These are phyloP conservation scores for Ustilago shanxiensis DNA, from an alignment of 1,284 basidiomycete genomes.

Conservation along the genomic window DNA sequence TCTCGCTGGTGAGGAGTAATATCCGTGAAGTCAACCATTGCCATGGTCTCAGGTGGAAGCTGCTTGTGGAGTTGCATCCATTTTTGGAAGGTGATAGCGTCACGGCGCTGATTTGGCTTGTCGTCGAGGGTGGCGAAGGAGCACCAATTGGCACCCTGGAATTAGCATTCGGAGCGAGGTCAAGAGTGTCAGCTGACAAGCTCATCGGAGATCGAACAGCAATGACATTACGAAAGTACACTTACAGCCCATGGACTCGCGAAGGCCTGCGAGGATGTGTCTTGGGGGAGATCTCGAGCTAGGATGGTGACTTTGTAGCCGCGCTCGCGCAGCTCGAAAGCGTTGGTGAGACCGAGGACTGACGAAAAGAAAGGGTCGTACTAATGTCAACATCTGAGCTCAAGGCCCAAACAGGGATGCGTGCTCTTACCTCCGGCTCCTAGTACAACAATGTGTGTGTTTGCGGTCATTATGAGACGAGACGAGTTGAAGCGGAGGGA, in stretches of 20 bases:
- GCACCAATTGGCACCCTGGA: constrained; percentile 77
- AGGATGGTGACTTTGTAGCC: constrained; percentile 76
- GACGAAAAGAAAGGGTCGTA: background rate
- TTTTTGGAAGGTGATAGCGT: constrained; percentile 49
- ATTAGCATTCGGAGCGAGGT: background rate
- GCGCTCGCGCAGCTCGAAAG: constrained; percentile 70
- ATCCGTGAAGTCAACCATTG: constrained; percentile 55
- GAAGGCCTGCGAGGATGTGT: constrained; percentile 76
- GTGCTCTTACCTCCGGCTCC: constrained; percentile 56
- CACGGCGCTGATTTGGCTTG: constrained; percentile 31
- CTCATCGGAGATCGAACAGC: too few species aligned
- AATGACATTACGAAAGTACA: background rate
- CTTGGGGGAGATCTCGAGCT: constrained; percentile 78
- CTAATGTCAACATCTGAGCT: background rate
- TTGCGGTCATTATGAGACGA: background rate
- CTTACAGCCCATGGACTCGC: constrained; percentile 78
- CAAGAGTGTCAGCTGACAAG: background rate
- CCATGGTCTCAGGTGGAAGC: constrained; percentile 47
- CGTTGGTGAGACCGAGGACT: constrained; percentile 73
- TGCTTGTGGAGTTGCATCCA: constrained; percentile 44
- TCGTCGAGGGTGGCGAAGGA: constrained; percentile 73
- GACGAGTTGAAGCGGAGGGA: too few species aligned
- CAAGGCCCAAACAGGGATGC: too few species aligned
- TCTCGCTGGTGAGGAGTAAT: constrained; percentile 35
- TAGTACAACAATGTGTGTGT: constrained; percentile 42